Percentiles rank a stretch among this genome's conserved stretches.
These are phyloP conservation scores for Lindgomyces ingoldianus DNA, from an alignment of 495 filamentous ascomycete species.

Conservation along the genomic window DNA sequence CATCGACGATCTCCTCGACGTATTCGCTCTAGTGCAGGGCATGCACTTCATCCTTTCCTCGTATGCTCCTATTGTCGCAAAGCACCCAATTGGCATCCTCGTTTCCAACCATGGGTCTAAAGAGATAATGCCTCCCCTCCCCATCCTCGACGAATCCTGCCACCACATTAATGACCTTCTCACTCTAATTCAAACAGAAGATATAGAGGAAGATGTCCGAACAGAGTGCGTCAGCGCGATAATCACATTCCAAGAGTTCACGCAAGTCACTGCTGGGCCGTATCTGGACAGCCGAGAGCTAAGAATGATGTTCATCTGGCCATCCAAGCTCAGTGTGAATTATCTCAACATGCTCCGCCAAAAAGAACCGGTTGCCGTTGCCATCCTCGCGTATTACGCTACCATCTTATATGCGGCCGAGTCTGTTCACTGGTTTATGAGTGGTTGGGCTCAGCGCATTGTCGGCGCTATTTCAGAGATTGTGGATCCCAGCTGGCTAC, in stretches of 20 bases:
- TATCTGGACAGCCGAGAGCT: conserved; percentile 18
- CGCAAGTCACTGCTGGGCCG: background rate
- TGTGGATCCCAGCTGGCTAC: conserved; percentile 26
- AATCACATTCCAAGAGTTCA: background rate
- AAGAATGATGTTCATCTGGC: conserved; percentile 24
- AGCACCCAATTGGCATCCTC: conserved; percentile 14
- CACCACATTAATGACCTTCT: background rate
- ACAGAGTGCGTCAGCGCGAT: background rate
- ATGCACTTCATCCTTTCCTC: conserved; percentile 18
- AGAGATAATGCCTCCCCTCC: conserved; percentile 12
- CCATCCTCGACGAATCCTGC: conserved; percentile 7
- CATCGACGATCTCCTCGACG: conserved; percentile 30
- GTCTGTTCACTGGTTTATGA: conserved; percentile 25
- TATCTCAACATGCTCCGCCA: conserved; percentile 18
- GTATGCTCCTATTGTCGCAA: background rate
- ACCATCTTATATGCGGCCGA: conserved; percentile 15
- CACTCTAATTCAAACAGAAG: background rate
- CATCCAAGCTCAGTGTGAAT: conserved; percentile 6
- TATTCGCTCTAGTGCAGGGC: conserved; percentile 28
- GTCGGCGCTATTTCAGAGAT: conserved; percentile 3
- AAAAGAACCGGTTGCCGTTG: conserved; percentile 22
- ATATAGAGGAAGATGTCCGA: background rate
- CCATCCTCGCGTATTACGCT: conserved; percentile 20
- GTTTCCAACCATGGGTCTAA: background rate
- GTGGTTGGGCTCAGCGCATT: conserved; percentile 25